Percentiles rank a stretch among this genome's conserved stretches.
Evolutionary conservation across 129 eudicot species (phyloP).

Genomic region (Flaveria trinervia): DNA sequence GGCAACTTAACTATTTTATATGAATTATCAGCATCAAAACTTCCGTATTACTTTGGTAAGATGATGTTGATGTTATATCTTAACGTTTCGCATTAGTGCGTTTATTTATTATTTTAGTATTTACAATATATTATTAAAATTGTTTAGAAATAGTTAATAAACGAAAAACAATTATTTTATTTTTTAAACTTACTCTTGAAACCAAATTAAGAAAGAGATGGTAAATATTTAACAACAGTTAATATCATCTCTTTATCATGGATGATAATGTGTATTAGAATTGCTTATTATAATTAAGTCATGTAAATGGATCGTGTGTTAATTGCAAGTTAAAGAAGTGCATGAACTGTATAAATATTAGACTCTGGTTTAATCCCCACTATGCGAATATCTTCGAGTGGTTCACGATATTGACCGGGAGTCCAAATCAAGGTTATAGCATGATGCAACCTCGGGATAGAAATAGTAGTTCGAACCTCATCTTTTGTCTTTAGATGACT

Average conservation of each 20-base stretch:
- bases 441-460: too few species aligned
- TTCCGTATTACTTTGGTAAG: not conserved
- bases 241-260: not conserved
- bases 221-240: not conserved
- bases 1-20: not conserved
- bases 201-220: not conserved
- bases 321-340: too few species aligned
- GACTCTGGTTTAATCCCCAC: too few species aligned
- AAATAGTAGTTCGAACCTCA: too few species aligned
- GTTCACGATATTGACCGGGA: too few species aligned
- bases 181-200: too few species aligned
- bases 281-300: not conserved
- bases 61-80: not conserved
- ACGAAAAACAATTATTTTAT: not conserved
- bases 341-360: too few species aligned
- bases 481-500: too few species aligned
- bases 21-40: conserved; percentile 1
- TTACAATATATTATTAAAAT: not conserved
- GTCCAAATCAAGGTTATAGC: too few species aligned
- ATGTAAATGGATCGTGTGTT: too few species aligned
- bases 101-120: not conserved
- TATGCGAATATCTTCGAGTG: too few species aligned
- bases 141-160: not conserved
- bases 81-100: not conserved
- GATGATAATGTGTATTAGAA: not conserved